Evolutionary conservation across 2,329 filamentous ascomycete species (phyloP).

Genomic region (Colletotrichum tropicicola): DNA sequence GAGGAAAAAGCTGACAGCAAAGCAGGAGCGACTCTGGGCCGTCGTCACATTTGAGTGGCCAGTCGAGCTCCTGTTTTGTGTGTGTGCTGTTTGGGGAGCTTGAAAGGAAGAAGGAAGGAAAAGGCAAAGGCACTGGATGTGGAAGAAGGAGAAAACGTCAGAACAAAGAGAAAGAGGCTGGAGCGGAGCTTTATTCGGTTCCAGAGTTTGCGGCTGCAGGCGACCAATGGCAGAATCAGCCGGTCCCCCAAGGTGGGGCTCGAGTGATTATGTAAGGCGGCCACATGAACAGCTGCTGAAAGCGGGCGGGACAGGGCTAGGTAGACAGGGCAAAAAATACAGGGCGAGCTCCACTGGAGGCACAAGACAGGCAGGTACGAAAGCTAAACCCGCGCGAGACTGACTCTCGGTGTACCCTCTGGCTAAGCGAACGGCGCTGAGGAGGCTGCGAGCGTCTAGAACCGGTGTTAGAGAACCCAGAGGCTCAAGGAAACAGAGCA

Average conservation of each 20-base stretch:
- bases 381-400: neutral
- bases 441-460: slow-evolving; percentile 11
- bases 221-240: slow-evolving; percentile 25
- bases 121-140: slow-evolving; percentile 21
- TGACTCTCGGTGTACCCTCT: neutral
- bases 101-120: slow-evolving; percentile 15
- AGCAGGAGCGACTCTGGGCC: slow-evolving; percentile 6
- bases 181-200: slow-evolving; percentile 32
- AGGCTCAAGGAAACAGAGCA: slow-evolving; percentile 16
- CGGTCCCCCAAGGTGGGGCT: slow-evolving; percentile 4
- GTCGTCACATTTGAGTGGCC: slow-evolving; percentile 28
- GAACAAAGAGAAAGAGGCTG: slow-evolving; percentile 31
- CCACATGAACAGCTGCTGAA: slow-evolving; percentile 18
- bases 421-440: neutral
- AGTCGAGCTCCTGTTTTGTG: slow-evolving; percentile 8
- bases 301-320: slow-evolving; percentile 1
- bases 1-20: slow-evolving; percentile 1
- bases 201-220: slow-evolving; percentile 23
- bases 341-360: slow-evolving; percentile 1
- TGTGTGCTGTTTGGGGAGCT: slow-evolving; percentile 2
- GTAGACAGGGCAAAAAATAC: slow-evolving; percentile 21
- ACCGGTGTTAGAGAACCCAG: slow-evolving; percentile 12
- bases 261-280: slow-evolving; percentile 2
- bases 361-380: slow-evolving; percentile 22
- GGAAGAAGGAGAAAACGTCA: slow-evolving; percentile 27